Base-by-base conservation (phyloP, 2,329 filamentous ascomycete genomes). In the Drechslerella stenobrocha region DNA sequence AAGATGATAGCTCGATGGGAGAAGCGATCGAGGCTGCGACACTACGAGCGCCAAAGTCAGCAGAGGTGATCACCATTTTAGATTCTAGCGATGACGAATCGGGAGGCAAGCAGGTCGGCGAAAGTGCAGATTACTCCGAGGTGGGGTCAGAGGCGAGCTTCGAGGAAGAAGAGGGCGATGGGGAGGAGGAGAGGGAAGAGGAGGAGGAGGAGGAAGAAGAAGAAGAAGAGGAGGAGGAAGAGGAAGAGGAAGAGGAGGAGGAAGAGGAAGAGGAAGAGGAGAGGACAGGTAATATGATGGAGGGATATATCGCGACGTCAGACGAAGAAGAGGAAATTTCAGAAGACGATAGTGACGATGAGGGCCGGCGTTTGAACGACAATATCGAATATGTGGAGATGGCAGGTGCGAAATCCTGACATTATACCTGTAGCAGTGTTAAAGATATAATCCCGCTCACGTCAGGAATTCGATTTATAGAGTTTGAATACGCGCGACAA, bases 31-130 rank as follows among this genome's bases (percentile, higher is more conserved):
- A 30, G 28, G 28, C 28, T 5, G 11, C 5, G 28, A 30, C 28
- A 30, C 11, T 30, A 11, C 28, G 28, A 30, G 28, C 5, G 28
- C 5, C 28, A 5, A 5, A 30, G 13, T 8, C 48, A 2, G 44
- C 42, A 20, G 63, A 67, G 22, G 44, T 67, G 5, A 67, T 67
- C 24, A 44, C 57, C 15, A 53, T 67, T 13, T 37, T 60, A 8
- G 61, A 66, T 22, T 67, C 63, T 7, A 66, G 61, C 35, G 61
- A 66, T 24, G 61, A 59, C 2, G 48, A 55, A 9, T 23, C 18
- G 24, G 22, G 5, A 13, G 44, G 5, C 23, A 9, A 22, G 2
- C 20, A 47, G n/a, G 18, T 13, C 2, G 22, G 26, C 8, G 23
- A 11, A 11, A 30, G 6, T 9, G 22, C 9, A 20, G n/a, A n/a